phyloP scores from a whole-genome alignment of 805 yeast species.

The Huiozyma sinensis region DNA sequence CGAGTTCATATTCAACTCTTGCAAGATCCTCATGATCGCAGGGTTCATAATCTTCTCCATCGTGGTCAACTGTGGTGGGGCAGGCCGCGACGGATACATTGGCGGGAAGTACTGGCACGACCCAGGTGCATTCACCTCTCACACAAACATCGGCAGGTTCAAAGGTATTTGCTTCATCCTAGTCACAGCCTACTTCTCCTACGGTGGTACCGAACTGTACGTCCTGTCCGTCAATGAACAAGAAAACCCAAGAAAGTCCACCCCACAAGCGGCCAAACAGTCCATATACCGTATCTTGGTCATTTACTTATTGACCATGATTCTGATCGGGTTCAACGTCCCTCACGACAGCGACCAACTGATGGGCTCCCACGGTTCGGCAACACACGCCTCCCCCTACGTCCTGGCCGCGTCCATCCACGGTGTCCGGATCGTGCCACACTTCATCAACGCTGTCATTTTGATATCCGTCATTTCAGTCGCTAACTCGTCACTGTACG shows the following conservation, averaged over 20 bases:
- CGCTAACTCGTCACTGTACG: constrained; percentile 66
- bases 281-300: constrained; percentile 54
- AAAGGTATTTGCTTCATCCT: constrained; percentile 58
- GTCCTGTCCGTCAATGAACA: constrained; percentile 64
- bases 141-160: constrained; percentile 31
- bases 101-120: constrained; percentile 51
- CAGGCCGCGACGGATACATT: constrained; percentile 41
- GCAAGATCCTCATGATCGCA: constrained; percentile 45
- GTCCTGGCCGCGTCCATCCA: constrained; percentile 59
- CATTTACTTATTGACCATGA: constrained; percentile 44
- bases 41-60: constrained; percentile 51
- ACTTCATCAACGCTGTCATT: constrained; percentile 65
- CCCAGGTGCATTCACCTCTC: constrained; percentile 40
- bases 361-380: constrained; percentile 40
- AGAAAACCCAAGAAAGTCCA: constrained; percentile 44
- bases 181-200: constrained; percentile 53
- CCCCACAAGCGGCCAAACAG: constrained; percentile 56
- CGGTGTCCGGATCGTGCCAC: constrained; percentile 55
- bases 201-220: constrained; percentile 56
- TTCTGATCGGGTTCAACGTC: constrained; percentile 47
- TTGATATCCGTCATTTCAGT: constrained; percentile 64
- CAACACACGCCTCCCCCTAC: constrained; percentile 58
- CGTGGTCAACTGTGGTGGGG: constrained; percentile 50
- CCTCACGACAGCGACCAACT: constrained; percentile 44
- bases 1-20: constrained; percentile 45